Conservation (phyloP, 495 filamentous ascomycete species). For the Alectoria sarmentosa region DNA sequence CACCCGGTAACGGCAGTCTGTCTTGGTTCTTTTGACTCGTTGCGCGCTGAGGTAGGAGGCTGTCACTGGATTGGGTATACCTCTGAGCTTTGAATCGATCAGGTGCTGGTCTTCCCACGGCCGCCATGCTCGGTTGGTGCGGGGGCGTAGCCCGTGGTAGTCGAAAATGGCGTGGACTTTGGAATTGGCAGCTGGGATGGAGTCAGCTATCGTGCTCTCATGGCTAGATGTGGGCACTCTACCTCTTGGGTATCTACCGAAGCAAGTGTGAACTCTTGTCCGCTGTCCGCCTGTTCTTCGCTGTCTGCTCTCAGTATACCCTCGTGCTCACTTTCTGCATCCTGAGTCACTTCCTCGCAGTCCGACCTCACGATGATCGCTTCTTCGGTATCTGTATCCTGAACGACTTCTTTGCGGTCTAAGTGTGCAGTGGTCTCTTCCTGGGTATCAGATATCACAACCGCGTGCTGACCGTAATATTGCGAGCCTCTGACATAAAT, state of each 20-base stretch:
- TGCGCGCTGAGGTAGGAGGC: not conserved
- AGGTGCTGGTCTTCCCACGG: constrained; percentile 15
- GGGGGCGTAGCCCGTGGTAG: constrained; percentile 3
- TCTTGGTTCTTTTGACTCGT: not conserved
- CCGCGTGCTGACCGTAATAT: not conserved
- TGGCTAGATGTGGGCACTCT: not conserved
- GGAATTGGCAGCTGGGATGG: not conserved
- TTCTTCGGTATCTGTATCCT: not conserved
- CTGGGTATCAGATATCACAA: not conserved
- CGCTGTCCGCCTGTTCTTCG: not conserved
- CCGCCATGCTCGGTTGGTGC: not conserved
- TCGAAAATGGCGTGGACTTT: not conserved
- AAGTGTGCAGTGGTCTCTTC: too few relatives aligned
- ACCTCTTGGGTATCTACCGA: not conserved
- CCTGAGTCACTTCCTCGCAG: not conserved
- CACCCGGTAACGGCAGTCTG: not conserved
- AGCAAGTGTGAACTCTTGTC: not conserved
- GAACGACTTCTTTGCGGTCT: too few relatives aligned
- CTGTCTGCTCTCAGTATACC: not conserved
- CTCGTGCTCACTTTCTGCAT: not conserved
- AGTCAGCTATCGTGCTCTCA: not conserved
- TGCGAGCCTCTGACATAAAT: not conserved
- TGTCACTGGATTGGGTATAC: constrained; percentile 1
- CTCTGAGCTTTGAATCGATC: constrained; percentile 2
- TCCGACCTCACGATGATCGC: not conserved